Base-by-base conservation (phyloP, 2,329 filamentous ascomycete genomes). In the Ciborinia camelliae region DNA sequence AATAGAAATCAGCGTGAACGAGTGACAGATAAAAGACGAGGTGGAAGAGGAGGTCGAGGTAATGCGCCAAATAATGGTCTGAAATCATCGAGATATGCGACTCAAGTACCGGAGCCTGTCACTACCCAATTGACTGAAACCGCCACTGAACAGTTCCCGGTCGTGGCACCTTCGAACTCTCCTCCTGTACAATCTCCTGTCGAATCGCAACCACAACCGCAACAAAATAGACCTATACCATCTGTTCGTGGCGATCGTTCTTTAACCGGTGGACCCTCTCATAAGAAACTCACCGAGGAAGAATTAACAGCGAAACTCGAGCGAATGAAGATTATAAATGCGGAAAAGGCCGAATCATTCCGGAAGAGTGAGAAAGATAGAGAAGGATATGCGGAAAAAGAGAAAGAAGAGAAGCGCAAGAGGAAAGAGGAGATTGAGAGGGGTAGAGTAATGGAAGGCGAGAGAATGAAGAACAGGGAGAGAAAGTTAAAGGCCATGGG, bases 351-450 rank as follows among this genome's bases (percentile, higher is more conserved):
- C 10, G 85, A 84, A 10, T 84, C 85, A 0, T 86, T 90, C 72
- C 84, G 83, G 1, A 81, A 86, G 32, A 86, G 86, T n/a, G 84
- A 89, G 77, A 86, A 85, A n/a, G 87, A 90, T 69, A 81, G 84
- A 62, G 86, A 85, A 3, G 83, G 82, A 0, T 89, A 88, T 73
- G 81, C 86, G 50, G 81, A 86, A 65, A 81, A 86, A n/a, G 87
- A 90, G 72, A 82, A 83, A 41, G 76, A 84, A 12, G 82, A 84
- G 0, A 81, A 81, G 28, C 79, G 82, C 69, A 81, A 84, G 64
- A 77, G 82, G 64, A 67, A 69, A 18, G 69, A 69, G 53, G 74
- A 75, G 62, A 68, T 69, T 51, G 72, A 70, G 54, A 72, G 72
- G 50, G 65, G 67, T 41, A 61, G 70, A 28, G 67, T 71, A 41